Base-by-base conservation (phyloP, 2,329 filamentous ascomycete genomes). In the Fusarium sororula region DNA sequence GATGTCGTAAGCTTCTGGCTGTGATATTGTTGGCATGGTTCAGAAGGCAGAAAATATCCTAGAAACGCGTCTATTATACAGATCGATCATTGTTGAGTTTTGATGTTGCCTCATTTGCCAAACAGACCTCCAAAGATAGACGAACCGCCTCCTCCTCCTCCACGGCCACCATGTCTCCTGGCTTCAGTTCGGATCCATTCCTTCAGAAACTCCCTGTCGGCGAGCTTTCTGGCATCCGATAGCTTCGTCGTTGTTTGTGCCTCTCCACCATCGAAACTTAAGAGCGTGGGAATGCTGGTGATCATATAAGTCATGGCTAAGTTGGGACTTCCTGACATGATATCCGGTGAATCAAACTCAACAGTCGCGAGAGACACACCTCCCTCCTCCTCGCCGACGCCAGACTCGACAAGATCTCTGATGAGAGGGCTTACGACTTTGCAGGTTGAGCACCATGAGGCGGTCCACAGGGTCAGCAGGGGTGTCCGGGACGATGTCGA, bases 381-480 rank as follows among this genome's bases (percentile, higher is more conserved):
- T 73, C 88, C 89, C 78, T 89, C 85, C 2, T 81, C 82, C 80
- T 90, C 87, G 64, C 89, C 89, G 6, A 87, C 83, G 56, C 87
- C 87, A 7, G 83, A 82, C 74, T 85, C 83, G 51, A 91, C 79
- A 38, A 90, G 83, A 17, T 84, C 81, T 18, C 78, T 78, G 11
- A 91, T 58, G 17, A 90, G 79, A 8, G 89, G 89, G 9, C 82
- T 81, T 30, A 90, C 83, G 38, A 80, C 79, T 51, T 83, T 84
- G 79, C 89, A 91, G 22, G 88, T 87, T 9, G 85, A 80, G 79
- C 89, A 91, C 82, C 86, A 90, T 13, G 87, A 87, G 2, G 89
- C 85, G 1, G 88, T 90, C 89, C 89, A 91, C 45, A 91, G 82
- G 4, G 89, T 90, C 63, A 91, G 77, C n/a, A 91, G 85, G 6